Percentiles rank a stretch among this genome's conserved stretches.
These are phyloP conservation scores for Mortierella sp. DNA, from an alignment of 371 early-diverging fungal genomes.

Conservation along the genomic window DNA sequence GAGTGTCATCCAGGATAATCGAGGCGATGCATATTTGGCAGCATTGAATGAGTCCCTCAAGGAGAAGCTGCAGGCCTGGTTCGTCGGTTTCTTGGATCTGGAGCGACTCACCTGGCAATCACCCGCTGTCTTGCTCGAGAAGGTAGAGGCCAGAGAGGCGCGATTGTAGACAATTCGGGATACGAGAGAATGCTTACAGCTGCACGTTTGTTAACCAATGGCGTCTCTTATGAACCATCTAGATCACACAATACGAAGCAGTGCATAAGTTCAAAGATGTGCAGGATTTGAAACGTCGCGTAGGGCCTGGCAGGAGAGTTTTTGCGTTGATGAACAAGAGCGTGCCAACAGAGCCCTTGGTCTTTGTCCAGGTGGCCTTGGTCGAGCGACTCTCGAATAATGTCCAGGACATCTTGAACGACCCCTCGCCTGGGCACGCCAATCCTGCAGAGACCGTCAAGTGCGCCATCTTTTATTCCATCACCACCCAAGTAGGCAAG, in stretches of 20 bases:
- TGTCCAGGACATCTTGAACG: slow-evolving; percentile 74
- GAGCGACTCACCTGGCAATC: slow-evolving; percentile 85
- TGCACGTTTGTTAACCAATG: neutral
- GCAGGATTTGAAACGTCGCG: slow-evolving; percentile 83
- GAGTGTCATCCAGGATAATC: slow-evolving; percentile 38
- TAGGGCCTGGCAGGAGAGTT: slow-evolving; percentile 82
- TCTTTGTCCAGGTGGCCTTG: slow-evolving; percentile 87
- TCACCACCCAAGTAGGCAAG: slow-evolving; percentile 82
- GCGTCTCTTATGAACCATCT: neutral
- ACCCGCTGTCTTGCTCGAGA: slow-evolving; percentile 82
- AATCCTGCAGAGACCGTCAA: slow-evolving; percentile 57
- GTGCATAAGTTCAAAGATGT: slow-evolving; percentile 85
- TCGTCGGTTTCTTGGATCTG: slow-evolving; percentile 77
- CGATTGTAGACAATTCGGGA: neutral
- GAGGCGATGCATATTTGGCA: slow-evolving; percentile 54
- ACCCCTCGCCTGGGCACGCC: slow-evolving; percentile 58
- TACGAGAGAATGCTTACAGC: neutral
- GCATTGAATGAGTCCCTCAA: slow-evolving; percentile 73
- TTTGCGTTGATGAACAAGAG: slow-evolving; percentile 85
- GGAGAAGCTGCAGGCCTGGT: slow-evolving; percentile 72
- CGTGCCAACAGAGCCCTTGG: slow-evolving; percentile 81
- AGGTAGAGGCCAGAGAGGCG: slow-evolving; percentile 57
- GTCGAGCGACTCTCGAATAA: slow-evolving; percentile 67
- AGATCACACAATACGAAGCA: slow-evolving; percentile 84
- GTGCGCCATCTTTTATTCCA: slow-evolving; percentile 91